Evolutionary conservation across 371 early-diverging fungal genomes (phyloP).

Genomic region (Rhizopus delemar): DNA sequence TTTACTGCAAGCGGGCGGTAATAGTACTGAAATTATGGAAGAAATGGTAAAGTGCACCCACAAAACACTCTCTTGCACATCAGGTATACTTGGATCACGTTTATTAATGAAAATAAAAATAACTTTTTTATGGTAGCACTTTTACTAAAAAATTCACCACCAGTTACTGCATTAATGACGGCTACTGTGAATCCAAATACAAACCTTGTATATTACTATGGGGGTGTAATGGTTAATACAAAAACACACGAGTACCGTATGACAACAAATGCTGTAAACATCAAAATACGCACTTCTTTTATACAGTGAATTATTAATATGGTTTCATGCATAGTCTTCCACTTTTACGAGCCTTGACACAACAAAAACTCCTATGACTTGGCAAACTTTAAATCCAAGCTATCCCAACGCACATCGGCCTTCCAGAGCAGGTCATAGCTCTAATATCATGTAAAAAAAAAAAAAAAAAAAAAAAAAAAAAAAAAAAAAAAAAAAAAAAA

Average conservation of each 20-base stretch:
- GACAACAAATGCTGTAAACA: neutral
- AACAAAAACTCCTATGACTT: conserved; percentile 4
- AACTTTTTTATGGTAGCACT: conserved; percentile 4
- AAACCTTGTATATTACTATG: conserved; percentile 40
- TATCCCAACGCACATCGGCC: conserved; percentile 33
- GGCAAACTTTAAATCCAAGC: conserved; percentile 22
- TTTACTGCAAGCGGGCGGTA: conserved; percentile 29
- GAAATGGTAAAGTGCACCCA: conserved; percentile 28
- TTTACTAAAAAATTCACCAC: neutral
- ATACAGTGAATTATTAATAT: neutral
- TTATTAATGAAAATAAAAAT: neutral
- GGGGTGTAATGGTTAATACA: conserved; percentile 29
- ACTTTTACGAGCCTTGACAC: conserved; percentile 33
- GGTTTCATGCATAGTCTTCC: conserved; percentile 18
- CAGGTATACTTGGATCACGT: conserved; percentile 8
- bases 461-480: conserved; percentile 2
- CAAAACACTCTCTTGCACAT: conserved; percentile 12
- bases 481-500: neutral
- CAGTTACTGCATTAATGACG: conserved; percentile 32
- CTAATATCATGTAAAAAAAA: conserved; percentile 35
- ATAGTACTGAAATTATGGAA: conserved; percentile 24
- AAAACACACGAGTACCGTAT: neutral
- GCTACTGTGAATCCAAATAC: conserved; percentile 28
- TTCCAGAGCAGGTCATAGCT: conserved; percentile 32
- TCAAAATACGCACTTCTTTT: neutral